A percentile compares a stretch with the other conserved stretches of the same genome.
Conservation (phyloP, 208 protist genomes). For the Wallacemonas sp. region DNA sequence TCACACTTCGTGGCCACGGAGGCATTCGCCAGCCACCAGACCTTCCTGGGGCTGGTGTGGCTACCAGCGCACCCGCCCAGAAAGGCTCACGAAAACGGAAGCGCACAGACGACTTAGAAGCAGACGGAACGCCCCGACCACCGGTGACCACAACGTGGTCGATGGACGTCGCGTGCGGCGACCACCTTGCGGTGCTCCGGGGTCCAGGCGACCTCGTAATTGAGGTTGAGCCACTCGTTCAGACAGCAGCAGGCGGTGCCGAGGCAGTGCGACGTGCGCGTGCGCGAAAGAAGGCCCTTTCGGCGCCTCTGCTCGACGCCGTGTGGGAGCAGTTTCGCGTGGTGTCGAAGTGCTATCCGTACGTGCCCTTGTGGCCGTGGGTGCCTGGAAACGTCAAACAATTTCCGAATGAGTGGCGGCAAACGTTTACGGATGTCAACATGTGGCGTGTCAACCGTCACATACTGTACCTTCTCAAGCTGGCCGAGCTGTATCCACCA, state of each 20-base stretch:
- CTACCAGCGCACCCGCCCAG: too few relatives aligned
- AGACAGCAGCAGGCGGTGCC: not conserved
- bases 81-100: too few relatives aligned
- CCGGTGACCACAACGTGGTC: too few relatives aligned
- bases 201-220: constrained; percentile 2
- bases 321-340: constrained; percentile 21
- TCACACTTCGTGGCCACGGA: not conserved
- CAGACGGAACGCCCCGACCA: too few relatives aligned
- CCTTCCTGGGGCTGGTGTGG: too few relatives aligned
- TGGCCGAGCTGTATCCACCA: not conserved
- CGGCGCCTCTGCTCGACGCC: constrained; percentile 19
- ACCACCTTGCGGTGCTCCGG: constrained; percentile 6
- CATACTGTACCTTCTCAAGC: constrained; percentile 7
- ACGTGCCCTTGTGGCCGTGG: not conserved
- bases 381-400: not conserved
- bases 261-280: not conserved
- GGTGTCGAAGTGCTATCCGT: not conserved
- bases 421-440: not conserved
- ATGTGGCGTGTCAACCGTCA: not conserved
- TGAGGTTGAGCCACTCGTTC: not conserved
- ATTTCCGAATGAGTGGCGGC: not conserved
- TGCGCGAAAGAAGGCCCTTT: not conserved
- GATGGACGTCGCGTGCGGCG: too few relatives aligned
- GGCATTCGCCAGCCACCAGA: too few relatives aligned
- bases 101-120: too few relatives aligned